Evolutionary conservation across 179 eudicot genomes (phyloP), one percentile per base, ranked within the genome.

Genomic region (Heliamphora pulchella): DNA sequence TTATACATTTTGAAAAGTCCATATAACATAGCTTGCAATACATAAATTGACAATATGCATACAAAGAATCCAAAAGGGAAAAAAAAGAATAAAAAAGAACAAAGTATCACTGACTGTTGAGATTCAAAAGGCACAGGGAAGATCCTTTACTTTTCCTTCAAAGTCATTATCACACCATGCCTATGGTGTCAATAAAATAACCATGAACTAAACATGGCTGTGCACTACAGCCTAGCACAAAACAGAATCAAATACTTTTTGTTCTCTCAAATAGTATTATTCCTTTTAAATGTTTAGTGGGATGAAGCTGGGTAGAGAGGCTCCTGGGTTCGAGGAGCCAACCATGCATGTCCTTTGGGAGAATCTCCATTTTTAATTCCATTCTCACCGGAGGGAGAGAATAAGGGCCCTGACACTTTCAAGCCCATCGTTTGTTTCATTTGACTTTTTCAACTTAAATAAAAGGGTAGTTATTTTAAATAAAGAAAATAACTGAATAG

Each of bases 281-380:
- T 15, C 14, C 5, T 62, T 47, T 75, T 68, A 4, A 82, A 15
- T 76, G 55, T 70, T 10, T 41, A 75, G 72, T 65, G 74, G 73
- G 47, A 14, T 7, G 47, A 3, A 8, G 59, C 1, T 13, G 4
- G 72, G 55, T 20, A 14, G 1, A 31, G 51, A 82, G 85, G 75
- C 76, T 82, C 87, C 85, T 20, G 31, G 43, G 18, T 75, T 75
- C 72, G 15, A 57, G 87, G 87, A 85, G 61, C 85, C 80, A 78
- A 83, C 81, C 67, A 82, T 53, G n/a, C 9, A 74, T 73, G 81
- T 61, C 77, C 48, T 78, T 57, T 58, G 46, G 55, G 58, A 79
- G 57, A 76, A 76, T 48, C 75, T 73, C 62, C 58, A 65, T 53
- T 75, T 74, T 74, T 44, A 73, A 65, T 67, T 78, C 74, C 75